Evolutionary conservation across 164 flowering plant species (phyloP), one percentile per base, ranked within the genome.

Genomic region (Buxus sempervirens): DNA sequence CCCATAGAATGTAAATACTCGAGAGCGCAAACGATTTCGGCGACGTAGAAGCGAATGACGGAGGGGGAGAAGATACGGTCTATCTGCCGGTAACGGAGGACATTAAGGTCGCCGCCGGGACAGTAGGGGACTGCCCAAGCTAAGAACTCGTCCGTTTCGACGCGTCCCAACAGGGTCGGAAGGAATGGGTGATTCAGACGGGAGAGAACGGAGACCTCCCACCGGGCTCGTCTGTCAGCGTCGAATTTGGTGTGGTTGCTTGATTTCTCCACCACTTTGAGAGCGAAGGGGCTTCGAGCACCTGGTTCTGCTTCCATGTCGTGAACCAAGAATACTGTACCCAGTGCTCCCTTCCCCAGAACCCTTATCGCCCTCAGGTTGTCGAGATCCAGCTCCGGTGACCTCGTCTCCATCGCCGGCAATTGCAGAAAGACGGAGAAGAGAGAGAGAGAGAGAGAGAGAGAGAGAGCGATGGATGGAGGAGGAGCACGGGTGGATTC

Each of bases 91-190:
- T 86, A 65, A 12, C 97, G 97, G 80, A 95, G 96, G 54, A 75
- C 88, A 72, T 90, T 91, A 36, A 95, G 93, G 70, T 91, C 97
- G 25, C 96, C 95, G 54, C 97, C 99, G 22, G 93, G 77, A 74
- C 97, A 95, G 75, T 72, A 90, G 0, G 97, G 96, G n/a, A 86
- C 76, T 18, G 91, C 97, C 94, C 94, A 95, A 24, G 85, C 95
- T 15, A 90, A 59, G 70, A 83, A 72, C 1, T 86, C 88, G 1
- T 66, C 70, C 15, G 84, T 78, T 45, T 90, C 96, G 7, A 77
- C 36, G 26, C 80, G 75, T 51, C 85, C 90, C 24, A 89, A 24
- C 22, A 95, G 85, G 48, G 79, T 65, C 7, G 99, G 97, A 20
- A 95, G 89, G 64, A 89, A 90, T 0, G 93, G 96, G 76, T 91